Conservation (phyloP, 371 early-diverging fungal genomes). For the Dichotomocladium elegans region DNA sequence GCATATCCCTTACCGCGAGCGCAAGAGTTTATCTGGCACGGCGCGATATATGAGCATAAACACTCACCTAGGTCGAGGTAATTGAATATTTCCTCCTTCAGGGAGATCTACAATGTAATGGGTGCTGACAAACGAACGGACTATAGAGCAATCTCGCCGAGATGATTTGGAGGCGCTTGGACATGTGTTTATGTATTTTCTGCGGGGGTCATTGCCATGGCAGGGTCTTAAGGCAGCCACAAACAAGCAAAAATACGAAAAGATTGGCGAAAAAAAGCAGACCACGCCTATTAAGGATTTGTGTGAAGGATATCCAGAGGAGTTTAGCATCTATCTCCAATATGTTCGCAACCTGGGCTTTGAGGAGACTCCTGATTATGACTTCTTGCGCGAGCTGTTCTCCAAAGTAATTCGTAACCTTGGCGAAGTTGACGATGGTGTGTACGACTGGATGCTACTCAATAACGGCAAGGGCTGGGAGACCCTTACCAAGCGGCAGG, state of each 20-base stretch:
- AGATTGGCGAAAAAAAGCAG: conserved; percentile 98
- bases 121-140: not conserved
- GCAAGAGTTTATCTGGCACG: conserved; percentile 91
- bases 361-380: conserved; percentile 98
- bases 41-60: conserved; percentile 96
- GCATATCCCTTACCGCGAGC: conserved; percentile 87
- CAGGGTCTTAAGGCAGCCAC: conserved; percentile 98
- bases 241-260: conserved; percentile 98
- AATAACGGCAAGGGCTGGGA: conserved; percentile 61
- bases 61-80: conserved; percentile 85
- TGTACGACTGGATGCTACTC: conserved; percentile 94
- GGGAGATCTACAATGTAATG: not conserved
- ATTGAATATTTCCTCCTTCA: conserved; percentile 4
- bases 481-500: conserved; percentile 14
- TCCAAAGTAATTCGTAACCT: conserved; percentile 74
- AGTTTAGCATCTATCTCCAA: conserved; percentile 88
- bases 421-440: conserved; percentile 84
- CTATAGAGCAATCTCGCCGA: conserved; percentile 90
- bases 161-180: conserved; percentile 99
- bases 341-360: conserved; percentile 94
- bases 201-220: conserved; percentile 99
- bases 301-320: conserved; percentile 92
- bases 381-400: conserved; percentile 83
- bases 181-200: conserved; percentile 98
- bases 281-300: conserved; percentile 88